Percentiles rank a stretch among this genome's conserved stretches.
Conservation (phyloP, 2,329 filamentous ascomycete genomes). For the Hypoxylon sp. region DNA sequence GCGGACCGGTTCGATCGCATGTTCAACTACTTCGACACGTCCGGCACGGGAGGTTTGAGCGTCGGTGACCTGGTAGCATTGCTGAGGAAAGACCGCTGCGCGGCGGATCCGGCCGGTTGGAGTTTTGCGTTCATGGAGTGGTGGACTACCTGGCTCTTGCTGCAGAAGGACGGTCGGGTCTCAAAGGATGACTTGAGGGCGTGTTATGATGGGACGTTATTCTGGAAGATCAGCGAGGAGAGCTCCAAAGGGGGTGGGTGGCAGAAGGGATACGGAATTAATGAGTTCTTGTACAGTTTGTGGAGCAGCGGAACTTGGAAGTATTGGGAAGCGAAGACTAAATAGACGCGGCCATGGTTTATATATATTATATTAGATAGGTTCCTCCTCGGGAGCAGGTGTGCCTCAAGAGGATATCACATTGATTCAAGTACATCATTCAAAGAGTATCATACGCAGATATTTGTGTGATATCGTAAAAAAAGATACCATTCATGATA, state of each 20-base stretch:
- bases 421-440: not conserved
- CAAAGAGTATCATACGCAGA: not conserved
- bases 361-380: not conserved
- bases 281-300: constrained; percentile 15
- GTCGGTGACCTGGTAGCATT: constrained; percentile 21
- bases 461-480: not conserved
- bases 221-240: constrained; percentile 35
- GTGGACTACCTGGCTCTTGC: constrained; percentile 37
- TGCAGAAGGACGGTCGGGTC: constrained; percentile 30
- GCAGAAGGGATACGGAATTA: constrained; percentile 29
- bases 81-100: constrained; percentile 31
- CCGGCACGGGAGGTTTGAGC: constrained; percentile 16
- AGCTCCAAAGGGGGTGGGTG: constrained; percentile 19
- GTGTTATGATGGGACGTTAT: constrained; percentile 35
- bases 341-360: not conserved
- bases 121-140: constrained; percentile 39
- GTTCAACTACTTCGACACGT: constrained; percentile 30
- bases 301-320: constrained; percentile 30
- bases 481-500: not conserved
- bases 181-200: constrained; percentile 34
- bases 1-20: constrained; percentile 25
- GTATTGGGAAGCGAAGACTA: constrained; percentile 18
- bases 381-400: not conserved
- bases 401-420: not conserved
- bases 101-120: constrained; percentile 37